Base-by-base conservation (phyloP, 139 green algal genomes). In the Bryopsis sp. region DNA sequence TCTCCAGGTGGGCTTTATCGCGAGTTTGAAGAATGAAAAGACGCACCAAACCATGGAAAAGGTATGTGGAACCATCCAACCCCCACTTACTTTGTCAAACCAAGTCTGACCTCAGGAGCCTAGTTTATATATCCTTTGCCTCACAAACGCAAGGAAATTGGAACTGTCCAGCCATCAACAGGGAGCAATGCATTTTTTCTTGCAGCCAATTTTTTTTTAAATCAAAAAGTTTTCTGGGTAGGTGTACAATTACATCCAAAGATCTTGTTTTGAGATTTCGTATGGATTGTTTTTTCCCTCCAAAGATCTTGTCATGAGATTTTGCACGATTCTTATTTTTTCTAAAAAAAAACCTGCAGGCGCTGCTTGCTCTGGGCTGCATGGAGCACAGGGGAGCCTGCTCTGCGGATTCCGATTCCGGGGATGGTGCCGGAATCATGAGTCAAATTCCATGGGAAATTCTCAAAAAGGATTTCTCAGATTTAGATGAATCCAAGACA, bases 381-480 rank as follows among this genome's bases (percentile, higher is more conserved):
- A 99, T 99, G 95, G 95, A 99, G 85, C 95, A 99, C 81, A 87
- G 95, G 36, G 95, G 95, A 5, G 95, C 91, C 3, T 99, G 93
- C 79, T 94, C 87, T 24, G 92, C 95, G 1, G 95, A 99, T 59
- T 77, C 97, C 67, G 85, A 95, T 69, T 98, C 93, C 1, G 95
- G 95, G 31, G 95, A 99, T 76, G 95, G 95, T 38, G 88, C 93
- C 0, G 95, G 95, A 19, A 66, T 99, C n/a, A 99, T 99, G 95
- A 95, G 87, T 2, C 77, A 93, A 72, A 86, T 99, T 32, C 95
- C 95, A 7, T 99, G 95, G 95, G 86, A 85, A 48, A 72, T 99
- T 24, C 70, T 99, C 62, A 81, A 89, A 77, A 78, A 84, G 58
- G 84, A 91, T 6, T 79, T 89, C 37, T 76, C 83, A 8, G 50